A percentile compares a stretch with the other conserved stretches of the same genome.
Evolutionary conservation across 768 basidiomycete genomes (phyloP).

Genomic region (Hirschioporus abietinus): DNA sequence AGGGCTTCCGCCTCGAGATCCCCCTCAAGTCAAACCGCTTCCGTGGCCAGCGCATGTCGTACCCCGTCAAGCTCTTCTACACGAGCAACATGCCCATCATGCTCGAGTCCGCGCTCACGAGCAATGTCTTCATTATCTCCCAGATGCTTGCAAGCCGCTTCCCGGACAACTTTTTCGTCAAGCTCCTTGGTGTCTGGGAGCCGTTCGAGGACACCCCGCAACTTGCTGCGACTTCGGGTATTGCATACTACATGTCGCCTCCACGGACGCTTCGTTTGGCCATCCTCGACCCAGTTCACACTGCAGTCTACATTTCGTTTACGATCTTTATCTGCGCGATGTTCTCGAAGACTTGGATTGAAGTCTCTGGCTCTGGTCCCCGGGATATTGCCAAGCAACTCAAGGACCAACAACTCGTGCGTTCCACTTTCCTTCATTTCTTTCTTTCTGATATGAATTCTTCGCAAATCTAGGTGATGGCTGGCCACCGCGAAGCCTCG

Average conservation of each 20-base stretch:
- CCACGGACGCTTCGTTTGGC: conserved; percentile 90
- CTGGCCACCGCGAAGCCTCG: conserved; percentile 87
- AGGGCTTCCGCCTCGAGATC: conserved; percentile 98
- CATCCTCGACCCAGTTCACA: conserved; percentile 91
- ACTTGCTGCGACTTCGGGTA: conserved; percentile 81
- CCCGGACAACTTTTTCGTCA: conserved; percentile 87
- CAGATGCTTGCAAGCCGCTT: conserved; percentile 94
- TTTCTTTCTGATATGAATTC: not conserved
- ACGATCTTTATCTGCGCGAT: conserved; percentile 92
- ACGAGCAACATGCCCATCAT: conserved; percentile 99
- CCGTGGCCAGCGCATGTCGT: conserved; percentile 92
- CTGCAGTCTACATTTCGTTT: conserved; percentile 83
- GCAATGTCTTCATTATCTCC: conserved; percentile 91
- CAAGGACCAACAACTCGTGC: conserved; percentile 97
- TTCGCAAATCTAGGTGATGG: conserved; percentile 37
- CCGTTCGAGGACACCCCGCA: conserved; percentile 93
- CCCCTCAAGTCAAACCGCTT: conserved; percentile 95
- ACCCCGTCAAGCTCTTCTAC: conserved; percentile 98
- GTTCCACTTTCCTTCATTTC: conserved; percentile 10
- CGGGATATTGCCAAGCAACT: conserved; percentile 96
- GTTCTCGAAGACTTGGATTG: conserved; percentile 99
- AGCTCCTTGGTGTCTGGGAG: conserved; percentile 97
- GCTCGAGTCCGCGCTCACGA: conserved; percentile 90
- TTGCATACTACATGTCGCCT: conserved; percentile 97
- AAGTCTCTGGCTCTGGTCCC: conserved; percentile 94